Conservation (phyloP, 2,329 filamentous ascomycete genomes). For the Penicillium sp. region DNA sequence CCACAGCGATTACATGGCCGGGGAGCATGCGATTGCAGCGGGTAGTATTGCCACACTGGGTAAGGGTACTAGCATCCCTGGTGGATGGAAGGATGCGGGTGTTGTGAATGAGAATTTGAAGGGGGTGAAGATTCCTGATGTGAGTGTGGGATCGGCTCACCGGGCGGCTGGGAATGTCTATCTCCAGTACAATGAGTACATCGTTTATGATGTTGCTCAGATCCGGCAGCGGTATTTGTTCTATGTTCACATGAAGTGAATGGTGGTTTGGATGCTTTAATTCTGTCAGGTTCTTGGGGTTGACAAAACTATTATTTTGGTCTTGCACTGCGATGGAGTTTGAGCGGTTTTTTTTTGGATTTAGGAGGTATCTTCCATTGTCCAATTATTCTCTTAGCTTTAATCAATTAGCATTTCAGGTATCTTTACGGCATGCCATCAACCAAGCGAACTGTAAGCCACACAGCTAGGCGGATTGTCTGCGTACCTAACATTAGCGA, state of each 20-base stretch:
- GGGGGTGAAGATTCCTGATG: conserved; percentile 64
- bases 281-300: background rate
- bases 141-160: conserved; percentile 1
- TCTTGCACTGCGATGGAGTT: conserved; percentile 1
- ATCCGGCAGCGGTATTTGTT: conserved; percentile 49
- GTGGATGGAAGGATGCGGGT: conserved; percentile 73
- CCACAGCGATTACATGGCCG: conserved; percentile 62
- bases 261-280: background rate
- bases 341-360: too few relatives aligned
- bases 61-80: conserved; percentile 64
- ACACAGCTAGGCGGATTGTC: too few relatives aligned
- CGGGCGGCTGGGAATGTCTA: background rate
- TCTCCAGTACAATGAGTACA: conserved; percentile 50
- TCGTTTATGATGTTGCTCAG: conserved; percentile 52
- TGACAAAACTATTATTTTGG: background rate
- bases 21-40: conserved; percentile 59
- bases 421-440: too few relatives aligned
- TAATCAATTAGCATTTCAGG: too few relatives aligned
- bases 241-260: conserved; percentile 41
- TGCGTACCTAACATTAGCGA: too few relatives aligned
- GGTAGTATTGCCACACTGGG: conserved; percentile 71
- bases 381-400: background rate
- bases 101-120: conserved; percentile 64
- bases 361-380: background rate
- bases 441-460: too few relatives aligned